phyloP scores from a whole-genome alignment of 2,329 filamentous ascomycete species.

The Nectriaceae sp. region DNA sequence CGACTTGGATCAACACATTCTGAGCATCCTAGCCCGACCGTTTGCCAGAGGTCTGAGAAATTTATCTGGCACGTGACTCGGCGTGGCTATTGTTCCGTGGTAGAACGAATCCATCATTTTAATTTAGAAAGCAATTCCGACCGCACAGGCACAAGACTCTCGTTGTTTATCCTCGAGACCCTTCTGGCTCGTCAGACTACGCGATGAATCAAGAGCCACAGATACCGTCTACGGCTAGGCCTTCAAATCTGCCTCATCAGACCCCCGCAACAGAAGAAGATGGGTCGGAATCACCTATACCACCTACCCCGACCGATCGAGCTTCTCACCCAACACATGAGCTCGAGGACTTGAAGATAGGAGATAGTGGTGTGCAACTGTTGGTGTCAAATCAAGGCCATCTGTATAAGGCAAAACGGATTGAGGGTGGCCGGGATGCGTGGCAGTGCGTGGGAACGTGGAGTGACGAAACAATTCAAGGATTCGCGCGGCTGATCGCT shows the following conservation, averaged over 20 bases:
- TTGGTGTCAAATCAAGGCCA: slow-evolving; percentile 23
- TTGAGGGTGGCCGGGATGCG: slow-evolving; percentile 11
- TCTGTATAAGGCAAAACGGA: slow-evolving; percentile 16
- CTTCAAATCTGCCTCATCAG: background rate
- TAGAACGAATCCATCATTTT: background rate
- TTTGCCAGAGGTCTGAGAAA: too few species aligned
- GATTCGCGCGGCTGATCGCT: slow-evolving; percentile 5
- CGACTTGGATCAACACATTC: too few species aligned
- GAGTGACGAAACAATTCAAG: slow-evolving; percentile 10
- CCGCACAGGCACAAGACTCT: background rate
- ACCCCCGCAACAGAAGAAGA: background rate
- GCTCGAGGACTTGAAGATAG: slow-evolving; percentile 9
- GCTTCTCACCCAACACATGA: background rate
- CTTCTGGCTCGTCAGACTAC: background rate
- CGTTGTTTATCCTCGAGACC: background rate
- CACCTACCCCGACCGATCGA: background rate
- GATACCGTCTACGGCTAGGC: background rate
- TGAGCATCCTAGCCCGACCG: too few species aligned
- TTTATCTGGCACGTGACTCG: background rate
- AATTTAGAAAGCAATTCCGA: background rate
- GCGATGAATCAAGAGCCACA: background rate
- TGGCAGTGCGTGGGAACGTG: slow-evolving; percentile 23
- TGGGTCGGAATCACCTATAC: background rate
- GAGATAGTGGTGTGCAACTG: slow-evolving; percentile 19
- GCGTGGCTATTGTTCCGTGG: background rate